A percentile compares a stretch with the other conserved stretches of the same genome.
Conservation (phyloP, 2,329 filamentous ascomycete species). For the Colletotrichum gigasporum region DNA sequence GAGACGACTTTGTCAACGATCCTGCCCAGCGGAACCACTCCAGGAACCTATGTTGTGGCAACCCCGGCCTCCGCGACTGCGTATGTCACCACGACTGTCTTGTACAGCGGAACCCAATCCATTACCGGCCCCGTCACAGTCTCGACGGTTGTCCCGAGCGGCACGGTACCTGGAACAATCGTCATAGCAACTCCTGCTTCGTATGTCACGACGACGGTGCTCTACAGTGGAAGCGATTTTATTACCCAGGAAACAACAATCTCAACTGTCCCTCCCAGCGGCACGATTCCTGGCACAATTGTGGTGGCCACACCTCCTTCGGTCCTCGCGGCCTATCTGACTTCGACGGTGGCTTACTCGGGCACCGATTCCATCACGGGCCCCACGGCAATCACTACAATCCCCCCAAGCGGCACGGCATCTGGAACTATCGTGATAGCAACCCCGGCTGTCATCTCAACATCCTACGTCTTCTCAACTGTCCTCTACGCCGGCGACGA, state of each 20-base stretch:
- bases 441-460: background rate
- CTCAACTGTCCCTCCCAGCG: conserved; percentile 12
- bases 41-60: background rate
- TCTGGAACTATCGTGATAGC: background rate
- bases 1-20: background rate
- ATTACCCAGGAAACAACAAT: background rate
- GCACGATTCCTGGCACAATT: conserved; percentile 2
- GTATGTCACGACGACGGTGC: background rate
- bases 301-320: background rate
- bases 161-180: conserved; percentile 3
- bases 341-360: background rate
- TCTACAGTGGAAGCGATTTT: background rate
- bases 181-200: background rate
- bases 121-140: background rate
- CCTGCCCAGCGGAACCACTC: conserved; percentile 1
- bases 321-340: background rate
- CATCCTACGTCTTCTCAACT: conserved; percentile 4
- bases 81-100: background rate
- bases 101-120: background rate
- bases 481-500: background rate
- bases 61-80: background rate
- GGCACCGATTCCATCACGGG: background rate
- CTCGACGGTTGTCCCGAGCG: conserved; percentile 11
- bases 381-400: background rate
- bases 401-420: background rate